These are phyloP conservation scores for Macroventuria anomochaeta DNA, from an alignment of 2,329 filamentous ascomycete genomes.

Conservation along the genomic window DNA sequence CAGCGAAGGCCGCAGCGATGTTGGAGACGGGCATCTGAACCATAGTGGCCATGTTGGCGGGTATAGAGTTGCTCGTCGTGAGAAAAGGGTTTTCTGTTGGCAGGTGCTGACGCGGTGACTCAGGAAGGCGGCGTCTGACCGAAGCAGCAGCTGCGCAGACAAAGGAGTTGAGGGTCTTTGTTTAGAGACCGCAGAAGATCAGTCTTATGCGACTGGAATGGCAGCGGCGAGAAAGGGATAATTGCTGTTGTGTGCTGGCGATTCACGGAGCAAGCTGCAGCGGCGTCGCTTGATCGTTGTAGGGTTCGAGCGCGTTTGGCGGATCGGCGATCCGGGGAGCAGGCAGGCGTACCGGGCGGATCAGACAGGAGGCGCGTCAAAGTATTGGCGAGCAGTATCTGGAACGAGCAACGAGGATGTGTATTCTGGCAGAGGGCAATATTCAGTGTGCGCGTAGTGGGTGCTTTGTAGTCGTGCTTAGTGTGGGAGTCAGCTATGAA, in stretches of 20 bases:
- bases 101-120: constrained; percentile 42
- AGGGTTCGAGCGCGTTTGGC: constrained; percentile 18
- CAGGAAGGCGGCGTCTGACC: constrained; percentile 34
- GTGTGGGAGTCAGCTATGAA: constrained; percentile 19
- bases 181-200: constrained; percentile 28
- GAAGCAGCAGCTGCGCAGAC: constrained; percentile 24
- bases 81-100: constrained; percentile 8
- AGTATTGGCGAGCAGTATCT: constrained; percentile 9
- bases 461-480: constrained; percentile 14
- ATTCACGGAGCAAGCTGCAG: constrained; percentile 40
- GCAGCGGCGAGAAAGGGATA: constrained; percentile 22
- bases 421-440: constrained; percentile 4
- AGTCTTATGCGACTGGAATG: constrained; percentile 27
- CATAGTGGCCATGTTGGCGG: constrained; percentile 46
- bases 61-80: neutral
- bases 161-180: constrained; percentile 3
- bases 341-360: constrained; percentile 9
- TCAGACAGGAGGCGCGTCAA: constrained; percentile 16
- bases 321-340: constrained; percentile 37
- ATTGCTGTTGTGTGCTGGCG: constrained; percentile 25
- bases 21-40: constrained; percentile 48
- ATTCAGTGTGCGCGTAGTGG: constrained; percentile 19
- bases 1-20: constrained; percentile 50
- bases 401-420: constrained; percentile 7
- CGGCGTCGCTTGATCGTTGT: constrained; percentile 18